These are phyloP conservation scores for Berberis thunbergii DNA, from an alignment of 164 flowering plant species.

Conservation along the genomic window DNA sequence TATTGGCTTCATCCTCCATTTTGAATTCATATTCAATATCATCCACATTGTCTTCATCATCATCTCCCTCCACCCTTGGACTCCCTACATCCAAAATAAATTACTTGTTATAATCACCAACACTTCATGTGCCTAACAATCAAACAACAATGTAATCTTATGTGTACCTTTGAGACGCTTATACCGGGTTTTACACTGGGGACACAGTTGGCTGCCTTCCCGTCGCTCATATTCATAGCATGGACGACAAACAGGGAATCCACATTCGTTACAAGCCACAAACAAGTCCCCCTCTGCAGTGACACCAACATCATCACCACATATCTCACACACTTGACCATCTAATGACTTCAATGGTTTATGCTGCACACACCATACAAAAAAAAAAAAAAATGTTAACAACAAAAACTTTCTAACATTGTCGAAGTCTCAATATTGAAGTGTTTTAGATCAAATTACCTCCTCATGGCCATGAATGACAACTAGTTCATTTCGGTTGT, in stretches of 20 bases:
- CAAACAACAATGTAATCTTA: neutral
- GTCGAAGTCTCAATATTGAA: too few species aligned
- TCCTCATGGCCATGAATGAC: conserved; percentile 97
- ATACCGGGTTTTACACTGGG: conserved; percentile 96
- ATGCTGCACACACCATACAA: conserved; percentile 37
- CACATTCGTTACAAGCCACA: conserved; percentile 97
- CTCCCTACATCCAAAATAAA: conserved; percentile 43
- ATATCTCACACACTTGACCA: conserved; percentile 94
- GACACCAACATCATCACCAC: conserved; percentile 79
- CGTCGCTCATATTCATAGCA: conserved; percentile 97
- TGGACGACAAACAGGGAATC: conserved; percentile 94
- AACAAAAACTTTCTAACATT: neutral
- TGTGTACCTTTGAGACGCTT: conserved; percentile 85
- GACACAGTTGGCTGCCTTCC: conserved; percentile 86
- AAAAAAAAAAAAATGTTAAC: neutral
- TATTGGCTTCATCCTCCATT: conserved; percentile 57
- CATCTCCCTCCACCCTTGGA: conserved; percentile 93
- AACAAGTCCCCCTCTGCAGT: conserved; percentile 87
- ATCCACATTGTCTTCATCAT: conserved; percentile 89
- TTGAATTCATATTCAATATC: conserved; percentile 92
- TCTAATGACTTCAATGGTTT: conserved; percentile 73
- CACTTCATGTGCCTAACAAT: too few species aligned
- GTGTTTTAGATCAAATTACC: conserved; percentile 29
- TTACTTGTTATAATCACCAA: too few species aligned
- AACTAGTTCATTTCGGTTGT: conserved; percentile 93